Conservation (phyloP, 345 rosid species). For the Acer yangbiense region DNA sequence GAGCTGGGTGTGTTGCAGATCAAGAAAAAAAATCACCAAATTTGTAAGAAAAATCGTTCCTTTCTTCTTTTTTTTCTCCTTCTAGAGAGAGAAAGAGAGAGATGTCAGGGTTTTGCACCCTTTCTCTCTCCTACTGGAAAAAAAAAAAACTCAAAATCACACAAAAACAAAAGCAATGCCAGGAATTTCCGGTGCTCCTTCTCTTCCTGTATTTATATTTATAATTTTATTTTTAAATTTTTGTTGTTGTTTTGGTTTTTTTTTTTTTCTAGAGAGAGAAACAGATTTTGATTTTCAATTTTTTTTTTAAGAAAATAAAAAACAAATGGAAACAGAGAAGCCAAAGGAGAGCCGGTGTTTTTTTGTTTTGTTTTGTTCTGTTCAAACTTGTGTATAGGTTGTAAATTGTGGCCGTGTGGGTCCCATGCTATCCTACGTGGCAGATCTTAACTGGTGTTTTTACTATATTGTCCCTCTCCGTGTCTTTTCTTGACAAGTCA, state of each 20-base stretch:
- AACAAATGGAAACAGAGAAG: background rate
- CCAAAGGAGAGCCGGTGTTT: background rate
- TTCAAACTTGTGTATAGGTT: background rate
- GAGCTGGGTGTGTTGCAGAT: constrained; percentile 36
- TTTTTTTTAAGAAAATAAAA: background rate
- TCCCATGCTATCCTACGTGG: constrained; percentile 4
- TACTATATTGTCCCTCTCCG: background rate
- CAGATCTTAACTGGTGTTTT: background rate
- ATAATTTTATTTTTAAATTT: too few species aligned
- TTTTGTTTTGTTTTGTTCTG: background rate
- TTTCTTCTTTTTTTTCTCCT: background rate
- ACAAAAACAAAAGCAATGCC: constrained; percentile 46
- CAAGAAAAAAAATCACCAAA: constrained; percentile 37
- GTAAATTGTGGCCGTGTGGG: background rate
- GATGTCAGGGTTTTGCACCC: constrained; percentile 39
- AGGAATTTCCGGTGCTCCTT: constrained; percentile 48
- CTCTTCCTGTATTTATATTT: constrained; percentile 19
- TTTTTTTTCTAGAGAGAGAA: background rate
- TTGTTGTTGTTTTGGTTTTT: background rate
- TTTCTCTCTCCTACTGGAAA: constrained; percentile 27
- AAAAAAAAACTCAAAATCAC: constrained; percentile 45
- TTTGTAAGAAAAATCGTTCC: constrained; percentile 1
- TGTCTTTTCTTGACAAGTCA: too few species aligned
- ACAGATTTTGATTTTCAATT: background rate
- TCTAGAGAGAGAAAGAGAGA: constrained; percentile 27